Evolutionary conservation across 768 basidiomycete species (phyloP), one percentile per base, ranked within the genome.

Genomic region (Suillus lakei): DNA sequence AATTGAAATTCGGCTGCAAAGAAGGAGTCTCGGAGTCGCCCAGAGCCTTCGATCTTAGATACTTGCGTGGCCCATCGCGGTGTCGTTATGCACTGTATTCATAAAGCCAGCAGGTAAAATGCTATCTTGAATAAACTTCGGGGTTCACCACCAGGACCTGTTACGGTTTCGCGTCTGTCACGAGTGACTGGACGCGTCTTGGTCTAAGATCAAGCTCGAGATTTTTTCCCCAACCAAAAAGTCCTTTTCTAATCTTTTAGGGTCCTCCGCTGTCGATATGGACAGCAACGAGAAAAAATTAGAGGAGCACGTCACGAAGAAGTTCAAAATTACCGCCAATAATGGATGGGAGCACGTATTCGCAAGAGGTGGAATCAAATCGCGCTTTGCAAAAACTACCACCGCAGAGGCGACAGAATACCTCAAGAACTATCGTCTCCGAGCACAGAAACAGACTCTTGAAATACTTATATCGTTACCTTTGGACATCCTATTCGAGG

Each of bases 391-490:
- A 10, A 38, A 46, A 26, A n/a, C 13, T 10, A 30, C 23, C 8
- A 13, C 58, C 21, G 6, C 41, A 30, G 36, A 38, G 16, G 36
- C 58, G 13, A 16, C 58, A 26, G 58, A 50, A n/a, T 18, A 15
- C 10, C 13, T 39, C 38, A 39, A 39, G 39, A 50, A 4, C 39
- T 10, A 38, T 26, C 58, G 58, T 39, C 38, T n/a, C 1, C 38
- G 58, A 26, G 28, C 36, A 61, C 23, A 18, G 13, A 64, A 72
- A 36, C 28, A 30, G 32, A 71, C 69, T 54, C 64, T 68, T 9
- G 38, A 53, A 39, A 66, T 62, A 5, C 62, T 76, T 30, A 71
- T 73, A 21, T 66, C 67, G 10, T 67, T 67, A 36, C 70, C 75
- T 5, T 30, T 46, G 4, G 73, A 71, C 16, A 63, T 74, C 51